phyloP scores from a whole-genome alignment of 139 green algal genomes.

The Gonium pectorale region DNA sequence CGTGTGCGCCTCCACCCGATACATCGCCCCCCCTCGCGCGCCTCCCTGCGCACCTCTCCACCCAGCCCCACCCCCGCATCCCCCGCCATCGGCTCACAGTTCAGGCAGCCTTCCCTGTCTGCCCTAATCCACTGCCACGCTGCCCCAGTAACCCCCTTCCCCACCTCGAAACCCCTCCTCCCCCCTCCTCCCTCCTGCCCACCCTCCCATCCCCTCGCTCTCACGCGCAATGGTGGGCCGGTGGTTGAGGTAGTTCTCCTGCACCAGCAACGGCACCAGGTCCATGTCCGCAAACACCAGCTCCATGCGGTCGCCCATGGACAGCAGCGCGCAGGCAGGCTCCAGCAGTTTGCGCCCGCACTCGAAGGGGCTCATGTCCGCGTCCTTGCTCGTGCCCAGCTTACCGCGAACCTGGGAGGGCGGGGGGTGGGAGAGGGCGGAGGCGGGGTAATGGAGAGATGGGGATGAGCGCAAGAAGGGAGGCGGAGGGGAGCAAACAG shows the following conservation, averaged over 20 bases:
- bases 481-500: no score
- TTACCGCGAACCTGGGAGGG: conserved; percentile 8
- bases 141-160: no score
- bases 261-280: conserved; percentile 84
- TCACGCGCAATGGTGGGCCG: conserved; percentile 62
- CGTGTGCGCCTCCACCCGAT: no score
- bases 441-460: no score
- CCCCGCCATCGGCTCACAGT: no score
- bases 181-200: not conserved
- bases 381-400: conserved; percentile 80
- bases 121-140: no score
- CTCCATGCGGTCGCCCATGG: conserved; percentile 75
- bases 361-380: conserved; percentile 91
- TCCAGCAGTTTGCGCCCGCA: conserved; percentile 80
- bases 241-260: conserved; percentile 99
- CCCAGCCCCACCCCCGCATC: no score
- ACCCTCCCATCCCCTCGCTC: conserved; percentile 20
- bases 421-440: not conserved
- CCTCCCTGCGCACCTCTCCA: no score
- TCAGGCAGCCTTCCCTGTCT: no score
- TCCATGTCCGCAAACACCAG: conserved; percentile 94
- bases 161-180: not conserved
- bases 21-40: no score
- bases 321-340: conserved; percentile 31
- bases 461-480: no score